Evolutionary conservation across 805 yeast genomes (phyloP).

Genomic region (Ogataea corticis): DNA sequence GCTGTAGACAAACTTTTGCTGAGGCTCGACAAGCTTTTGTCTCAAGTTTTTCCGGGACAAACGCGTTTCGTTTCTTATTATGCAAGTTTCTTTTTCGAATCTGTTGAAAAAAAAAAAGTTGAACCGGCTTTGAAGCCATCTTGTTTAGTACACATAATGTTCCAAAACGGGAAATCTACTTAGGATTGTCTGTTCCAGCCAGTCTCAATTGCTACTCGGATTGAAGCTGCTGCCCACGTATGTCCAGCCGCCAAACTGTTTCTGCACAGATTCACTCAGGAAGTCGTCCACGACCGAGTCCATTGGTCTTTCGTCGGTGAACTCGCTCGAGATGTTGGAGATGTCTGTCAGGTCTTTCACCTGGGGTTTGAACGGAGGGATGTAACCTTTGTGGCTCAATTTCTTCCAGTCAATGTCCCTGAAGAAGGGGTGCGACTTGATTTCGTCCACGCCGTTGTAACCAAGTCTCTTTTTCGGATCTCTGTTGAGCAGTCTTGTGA

Average conservation of each 20-base stretch:
- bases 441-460: conserved; percentile 77
- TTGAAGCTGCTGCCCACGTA: conserved; percentile 61
- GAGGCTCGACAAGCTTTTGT: too few relatives aligned
- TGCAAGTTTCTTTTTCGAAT: not conserved
- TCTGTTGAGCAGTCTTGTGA: conserved; percentile 73
- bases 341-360: conserved; percentile 87
- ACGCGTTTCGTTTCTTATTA: not conserved
- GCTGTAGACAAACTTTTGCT: too few relatives aligned
- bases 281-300: conserved; percentile 94
- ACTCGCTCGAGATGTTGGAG: conserved; percentile 88
- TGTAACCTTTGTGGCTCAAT: conserved; percentile 78
- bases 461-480: conserved; percentile 84
- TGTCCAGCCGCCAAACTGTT: conserved; percentile 99
- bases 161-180: too few relatives aligned
- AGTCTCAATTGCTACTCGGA: conserved; percentile 14
- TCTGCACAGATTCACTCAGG: conserved; percentile 91
- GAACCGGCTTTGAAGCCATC: conserved; percentile 2
- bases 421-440: conserved; percentile 82
- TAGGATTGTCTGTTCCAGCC: not conserved
- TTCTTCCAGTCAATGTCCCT: conserved; percentile 88
- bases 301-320: conserved; percentile 89
- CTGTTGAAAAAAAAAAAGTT: not conserved
- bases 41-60: not conserved
- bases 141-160: too few relatives aligned
- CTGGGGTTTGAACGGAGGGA: conserved; percentile 93